Conservation (phyloP, 2,329 filamentous ascomycete species). For the Alternaria viburni region DNA sequence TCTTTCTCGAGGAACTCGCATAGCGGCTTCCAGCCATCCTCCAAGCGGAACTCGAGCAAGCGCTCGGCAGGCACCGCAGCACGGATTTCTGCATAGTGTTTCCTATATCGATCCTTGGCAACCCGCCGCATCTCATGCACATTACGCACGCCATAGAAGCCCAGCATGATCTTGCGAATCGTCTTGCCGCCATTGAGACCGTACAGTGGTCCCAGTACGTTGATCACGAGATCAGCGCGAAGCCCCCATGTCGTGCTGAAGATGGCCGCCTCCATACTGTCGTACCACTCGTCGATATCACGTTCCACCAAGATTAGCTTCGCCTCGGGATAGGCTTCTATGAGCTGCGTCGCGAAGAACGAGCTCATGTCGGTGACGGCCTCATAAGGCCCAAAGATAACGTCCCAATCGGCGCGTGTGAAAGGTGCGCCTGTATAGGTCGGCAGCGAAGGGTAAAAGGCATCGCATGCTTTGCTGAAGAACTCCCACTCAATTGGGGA, state of each 20-base stretch:
- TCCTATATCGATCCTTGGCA: constrained; percentile 15
- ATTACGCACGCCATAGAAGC: not conserved
- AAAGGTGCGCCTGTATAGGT: constrained; percentile 16
- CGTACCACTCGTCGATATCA: constrained; percentile 29
- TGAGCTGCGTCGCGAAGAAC: constrained; percentile 26
- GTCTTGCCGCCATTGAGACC: constrained; percentile 4
- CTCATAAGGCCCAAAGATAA: constrained; percentile 52
- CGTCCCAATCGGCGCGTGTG: constrained; percentile 52
- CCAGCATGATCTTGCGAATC: constrained; percentile 11
- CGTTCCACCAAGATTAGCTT: constrained; percentile 35
- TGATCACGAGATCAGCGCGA: constrained; percentile 6
- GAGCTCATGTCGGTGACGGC: constrained; percentile 32
- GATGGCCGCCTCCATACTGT: constrained; percentile 24
- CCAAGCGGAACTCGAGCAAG: constrained; percentile 26
- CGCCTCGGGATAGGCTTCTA: constrained; percentile 35
- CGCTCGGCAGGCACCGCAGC: constrained; percentile 25
- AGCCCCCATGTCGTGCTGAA: constrained; percentile 8
- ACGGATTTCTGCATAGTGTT: constrained; percentile 15
- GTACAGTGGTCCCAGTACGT: not conserved
- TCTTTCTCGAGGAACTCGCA: constrained; percentile 32
- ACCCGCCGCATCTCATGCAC: constrained; percentile 4
- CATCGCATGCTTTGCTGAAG: constrained; percentile 5
- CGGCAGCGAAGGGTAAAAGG: constrained; percentile 3
- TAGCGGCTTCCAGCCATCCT: constrained; percentile 30
- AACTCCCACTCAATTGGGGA: constrained; percentile 6